Evolutionary conservation across 2,329 filamentous ascomycete species (phyloP), one percentile per base, ranked within the genome.

Genomic region (Apiospora sp.): DNA sequence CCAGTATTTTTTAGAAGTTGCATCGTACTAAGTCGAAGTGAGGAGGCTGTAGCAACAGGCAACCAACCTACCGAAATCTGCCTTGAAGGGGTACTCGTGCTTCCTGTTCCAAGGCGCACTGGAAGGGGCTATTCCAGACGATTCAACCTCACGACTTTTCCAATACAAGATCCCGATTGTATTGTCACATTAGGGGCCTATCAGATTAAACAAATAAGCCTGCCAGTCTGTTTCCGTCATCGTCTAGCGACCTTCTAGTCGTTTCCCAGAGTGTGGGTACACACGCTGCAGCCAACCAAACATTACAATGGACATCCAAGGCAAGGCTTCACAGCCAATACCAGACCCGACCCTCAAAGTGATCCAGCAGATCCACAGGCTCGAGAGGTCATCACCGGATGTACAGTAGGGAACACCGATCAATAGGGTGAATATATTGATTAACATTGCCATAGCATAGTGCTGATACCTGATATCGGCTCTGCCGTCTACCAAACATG

Each of bases 61-160:
- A 49, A 2, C 3, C n/a, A 24, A 24, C 14, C 0, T 2, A 1
- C 48, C n/a, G 1, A 6, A 12, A 7, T n/a, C 22, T n/a, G n/a
- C n/a, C 19, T 24, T 49, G 48, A 10, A 49, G 22, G n/a, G 5
- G 4, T 19, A 7, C n/a, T 13, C 48, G 4, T 7, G 7, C 22
- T 49, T 49, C 48, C 6, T 49, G 48, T 8, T n/a, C 16, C 22
- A 4, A n/a, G 46, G 7, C 4, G n/a, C 48, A 49, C 48, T 12
- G 12, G 22, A 49, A 13, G n/a, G 13, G 48, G 12, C 14, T 22
- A 49, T 1, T 3, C 14, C 14, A 16, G 48, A 6, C 6, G 6
- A 3, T 49, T 24, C 8, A 7, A n/a, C 7, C 22, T 12, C 4
- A 12, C 48, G 7, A 4, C 6, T 49, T 49, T 22, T 1, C 24